Base-by-base conservation (phyloP, 2,329 filamentous ascomycete genomes). In the Magnaporthiopsis incrustans region DNA sequence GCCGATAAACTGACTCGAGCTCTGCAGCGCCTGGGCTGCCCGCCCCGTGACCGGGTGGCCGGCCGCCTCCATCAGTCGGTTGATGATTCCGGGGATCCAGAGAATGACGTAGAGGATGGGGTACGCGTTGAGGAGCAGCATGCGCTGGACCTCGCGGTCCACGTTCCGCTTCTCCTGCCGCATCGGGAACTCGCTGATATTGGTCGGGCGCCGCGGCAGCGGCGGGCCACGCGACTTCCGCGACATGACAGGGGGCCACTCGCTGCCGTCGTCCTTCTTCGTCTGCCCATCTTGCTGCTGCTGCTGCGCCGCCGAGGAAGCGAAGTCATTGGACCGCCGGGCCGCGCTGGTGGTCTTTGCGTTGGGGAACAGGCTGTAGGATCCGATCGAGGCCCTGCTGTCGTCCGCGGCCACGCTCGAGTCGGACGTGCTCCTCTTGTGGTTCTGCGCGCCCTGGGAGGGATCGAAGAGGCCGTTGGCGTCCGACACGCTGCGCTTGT, bases 41-140 rank as follows among this genome's bases (percentile, higher is more conserved):
- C 66, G 69, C 66, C 73, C 73, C 57, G 68, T 69, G 53, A 73
- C 60, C 50, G 72, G 71, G 67, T 76, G 76, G 50, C 60, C 60
- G 2, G 70, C 68, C 33, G 67, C 70, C 66, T 74, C 74, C 57
- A 69, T 69, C 57, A 73, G 62, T 33, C 73, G 71, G 68, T 76
- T 77, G 50, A 68, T 65, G 63, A 77, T 71, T 7, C 75, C 76
- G 0, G 75, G 76, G 8, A 77, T 70, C 74, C 73, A 77, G n/a
- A 77, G 71, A 6, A 76, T 60, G 58, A 77, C 71, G 67, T 75
- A 77, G 53, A 70, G 70, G 59, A 75, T 72, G 0, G 75, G 75
- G 61, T 77, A 77, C 1, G 73, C 75, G 63, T 76, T 76, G 61
- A 77, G 68, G 10, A 76, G 66, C 26, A 77, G 69, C 66, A 77